Base-by-base conservation (phyloP, 257 asterid species). In the Salvia hispanica region DNA sequence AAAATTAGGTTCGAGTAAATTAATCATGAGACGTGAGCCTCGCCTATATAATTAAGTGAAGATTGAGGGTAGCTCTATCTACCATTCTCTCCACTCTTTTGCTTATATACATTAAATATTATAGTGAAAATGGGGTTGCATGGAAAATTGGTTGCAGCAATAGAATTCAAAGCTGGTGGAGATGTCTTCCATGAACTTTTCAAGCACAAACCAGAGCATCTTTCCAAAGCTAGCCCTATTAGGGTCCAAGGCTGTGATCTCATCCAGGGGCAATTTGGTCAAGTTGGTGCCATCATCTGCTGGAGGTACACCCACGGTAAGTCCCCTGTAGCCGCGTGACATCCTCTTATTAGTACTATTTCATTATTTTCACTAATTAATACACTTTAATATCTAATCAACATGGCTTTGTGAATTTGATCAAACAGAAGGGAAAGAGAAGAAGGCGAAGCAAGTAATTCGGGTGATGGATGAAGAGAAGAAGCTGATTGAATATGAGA, bases 101-200 rank as follows among this genome's bases (percentile, higher is more conserved):
- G 36, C 37, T 39, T 39, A 39, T 1, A 39, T 39, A 39, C 2
- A 39, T 36, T 3, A 2, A 34, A 3, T 34, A 34, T 34, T 34
- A 34, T 34, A 34, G 6, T 18, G 31, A 16, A 28, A 50, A 62
- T 62, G 67, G 67, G 67, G 0, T 44, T 62, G 2, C 67, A 62
- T 44, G 67, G 54, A 0, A 62, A 62, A n/a, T 44, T 62, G 54
- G 2, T 62, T 12, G 40, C 67, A 62, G 67, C 67, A 21, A 44
- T n/a, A 11, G 67, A 62, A 7, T 62, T 62, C 42, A 62, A 13
- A 62, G 67, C 67, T 5, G 67, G 67, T 25, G 66, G 66, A 42
- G 66, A 61, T 61, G 66, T 61, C 39, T 61, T 61, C 6, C 66
- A 61, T 18, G 66, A 61, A 11, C 66, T 61, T 1, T 61, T 61